Evolutionary conservation across 2,329 filamentous ascomycete species (phyloP), one percentile per base, ranked within the genome.

Genomic region (Dryadomyces quercus-mongolicae): DNA sequence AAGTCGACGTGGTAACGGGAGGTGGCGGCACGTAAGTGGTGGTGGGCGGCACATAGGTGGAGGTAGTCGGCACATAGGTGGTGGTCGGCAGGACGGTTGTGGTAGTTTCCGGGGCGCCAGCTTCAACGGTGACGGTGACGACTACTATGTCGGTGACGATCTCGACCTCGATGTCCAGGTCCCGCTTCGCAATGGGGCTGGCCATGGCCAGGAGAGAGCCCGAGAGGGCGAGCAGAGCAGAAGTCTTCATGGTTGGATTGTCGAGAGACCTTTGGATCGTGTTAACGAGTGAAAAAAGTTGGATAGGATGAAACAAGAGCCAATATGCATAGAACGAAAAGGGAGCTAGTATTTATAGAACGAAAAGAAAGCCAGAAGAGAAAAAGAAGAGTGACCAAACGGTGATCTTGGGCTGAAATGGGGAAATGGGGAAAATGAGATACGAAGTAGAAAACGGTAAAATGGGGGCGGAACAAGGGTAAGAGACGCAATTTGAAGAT

Each of bases 191-290:
- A 40, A 76, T 63, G 54, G 74, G 75, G 51, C 65, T 63, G 61
- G 74, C 74, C 55, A 68, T 61, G 54, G 70, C 73, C 64, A 77
- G 58, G 52, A 74, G 58, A 61, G 75, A 73, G 62, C 73, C 67
- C 58, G 72, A 67, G 60, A 69, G 67, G 59, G 68, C 66, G 60
- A 79, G 65, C 59, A 73, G 65, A 55, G 73, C 56, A 50, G 75
- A 74, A 49, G 71, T 67, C 70, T 75, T 78, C 76, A 79, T 79
- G 59, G 65, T 48, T 42, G 34, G 34, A 25, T 12, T 46, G 2
- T 44, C 18, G 13, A 5, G 42, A 44, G 16, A 16, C 13, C 18
- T n/a, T n/a, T 44, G 10, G 7, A 5, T 40, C 36, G 36, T 12
- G 36, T 40, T 16, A 16, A 9, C 10, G 36, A 40, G 36, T 3